Evolutionary conservation across 2,329 filamentous ascomycete species (phyloP), one percentile per base, ranked within the genome.

Genomic region (Aureobasidium subglaciale): DNA sequence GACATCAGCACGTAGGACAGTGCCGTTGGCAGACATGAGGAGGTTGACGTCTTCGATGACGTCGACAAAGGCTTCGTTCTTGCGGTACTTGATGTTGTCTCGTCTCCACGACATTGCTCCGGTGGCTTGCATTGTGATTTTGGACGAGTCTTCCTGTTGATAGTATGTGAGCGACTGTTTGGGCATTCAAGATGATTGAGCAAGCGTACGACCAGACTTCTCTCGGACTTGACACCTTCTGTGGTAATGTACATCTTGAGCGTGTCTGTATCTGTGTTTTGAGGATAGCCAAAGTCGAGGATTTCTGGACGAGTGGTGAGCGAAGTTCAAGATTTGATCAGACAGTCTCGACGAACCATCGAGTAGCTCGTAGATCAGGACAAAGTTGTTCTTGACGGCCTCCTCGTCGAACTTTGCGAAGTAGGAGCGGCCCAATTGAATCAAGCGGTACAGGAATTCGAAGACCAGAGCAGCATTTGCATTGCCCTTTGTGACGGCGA

Each of bases 231-330:
- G 74, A 99, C 92, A 57, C 93, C 93, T 75, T 99, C 93, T 32
- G 93, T 99, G 40, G 95, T 99, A 68, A 99, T 99, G 78, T 99
- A 99, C 92, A 97, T 97, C 75, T 99, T 99, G 65, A 99, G 78
- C 15, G 93, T 97, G 71, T 99, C 93, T 54, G 92, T 96, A 75
- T 99, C 93, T 60, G 93, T 99, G 71, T 97, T 97, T 71, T 99
- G 93, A 30, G 93, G 93, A 70, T 99, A 99, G 60, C 93, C 93
- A 73, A 99, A 99, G 73, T 99, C 93, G 70, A 99, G 84, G 67
- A 99, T 96, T 75, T 99, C 93, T 93, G 64, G 18, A 45, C 55
- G 55, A 20, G 2, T 25, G 18, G 42, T 56, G 18, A 56, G 54
- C 43, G 32, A 25, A 22, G 18, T 34, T 6, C 2, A 11, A n/a